phyloP scores from a whole-genome alignment of 2,329 filamentous ascomycete species.

The Sphaerulina vaccinii region DNA sequence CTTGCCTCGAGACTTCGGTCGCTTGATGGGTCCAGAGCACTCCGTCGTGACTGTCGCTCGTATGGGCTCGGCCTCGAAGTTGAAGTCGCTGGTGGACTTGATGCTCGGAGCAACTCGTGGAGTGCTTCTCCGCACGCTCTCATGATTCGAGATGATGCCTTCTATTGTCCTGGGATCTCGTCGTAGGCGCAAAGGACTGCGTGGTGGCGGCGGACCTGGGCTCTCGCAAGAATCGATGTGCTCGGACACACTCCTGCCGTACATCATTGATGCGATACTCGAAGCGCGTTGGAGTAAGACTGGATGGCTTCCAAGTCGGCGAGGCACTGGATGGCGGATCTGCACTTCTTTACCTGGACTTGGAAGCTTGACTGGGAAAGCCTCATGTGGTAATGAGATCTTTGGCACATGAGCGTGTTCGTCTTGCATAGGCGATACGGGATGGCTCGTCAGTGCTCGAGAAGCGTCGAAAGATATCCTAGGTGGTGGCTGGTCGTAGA shows the following conservation, averaged over 20 bases:
- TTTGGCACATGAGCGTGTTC: slow-evolving; percentile 15
- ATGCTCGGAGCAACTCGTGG: slow-evolving; percentile 34
- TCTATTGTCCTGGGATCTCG: slow-evolving; percentile 32
- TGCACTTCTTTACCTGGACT: slow-evolving; percentile 30
- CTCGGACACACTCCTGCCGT: slow-evolving; percentile 31
- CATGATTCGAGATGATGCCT: slow-evolving; percentile 24
- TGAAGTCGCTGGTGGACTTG: slow-evolving; percentile 30
- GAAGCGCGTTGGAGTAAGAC: slow-evolving; percentile 34
- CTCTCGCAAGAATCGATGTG: slow-evolving; percentile 11
- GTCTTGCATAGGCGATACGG: slow-evolving; percentile 11
- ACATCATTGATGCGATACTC: slow-evolving; percentile 33
- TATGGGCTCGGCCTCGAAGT: slow-evolving; percentile 28
- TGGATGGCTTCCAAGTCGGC: slow-evolving; percentile 33
- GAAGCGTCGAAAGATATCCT: slow-evolving; percentile 27
- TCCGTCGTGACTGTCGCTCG: slow-evolving; percentile 35
- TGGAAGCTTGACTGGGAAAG: slow-evolving; percentile 32
- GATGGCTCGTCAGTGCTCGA: slow-evolving; percentile 27
- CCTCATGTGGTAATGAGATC: slow-evolving; percentile 31
- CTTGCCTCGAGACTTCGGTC: slow-evolving; percentile 31
- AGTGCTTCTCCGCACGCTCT: slow-evolving; percentile 24
- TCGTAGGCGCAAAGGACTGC: slow-evolving; percentile 34
- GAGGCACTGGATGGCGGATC: slow-evolving; percentile 34
- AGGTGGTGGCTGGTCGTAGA: slow-evolving; percentile 26
- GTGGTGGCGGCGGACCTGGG: slow-evolving; percentile 38
- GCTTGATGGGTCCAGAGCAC: slow-evolving; percentile 36